phyloP scores from a whole-genome alignment of 2,329 filamentous ascomycete species.

The Capronia coronata region DNA sequence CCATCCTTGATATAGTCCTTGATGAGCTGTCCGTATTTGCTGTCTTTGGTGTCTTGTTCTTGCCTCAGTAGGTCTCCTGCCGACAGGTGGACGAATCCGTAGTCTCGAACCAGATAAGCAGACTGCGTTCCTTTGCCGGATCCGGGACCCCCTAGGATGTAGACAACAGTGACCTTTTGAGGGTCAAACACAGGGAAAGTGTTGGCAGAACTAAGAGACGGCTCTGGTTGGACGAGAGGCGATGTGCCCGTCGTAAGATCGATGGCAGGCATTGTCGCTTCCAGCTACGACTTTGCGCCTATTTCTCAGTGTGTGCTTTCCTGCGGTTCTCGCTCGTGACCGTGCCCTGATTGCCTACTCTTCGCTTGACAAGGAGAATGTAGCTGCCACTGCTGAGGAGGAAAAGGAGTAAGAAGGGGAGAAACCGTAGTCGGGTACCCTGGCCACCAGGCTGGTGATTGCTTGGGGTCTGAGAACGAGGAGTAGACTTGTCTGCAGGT shows the following conservation, averaged over 20 bases:
- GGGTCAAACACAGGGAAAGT: conserved; percentile 65
- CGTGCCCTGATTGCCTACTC: conserved; percentile 16
- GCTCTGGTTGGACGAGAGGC: conserved; percentile 33
- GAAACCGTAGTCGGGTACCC: conserved; percentile 28
- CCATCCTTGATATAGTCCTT: conserved; percentile 89
- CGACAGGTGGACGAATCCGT: conserved; percentile 86
- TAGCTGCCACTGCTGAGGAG: conserved; percentile 46
- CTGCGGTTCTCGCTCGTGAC: conserved; percentile 30
- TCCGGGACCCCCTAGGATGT: conserved; percentile 91
- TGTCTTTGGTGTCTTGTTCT: conserved; percentile 80
- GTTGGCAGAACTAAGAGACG: conserved; percentile 49
- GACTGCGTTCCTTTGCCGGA: conserved; percentile 97
- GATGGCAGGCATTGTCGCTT: conserved; percentile 22
- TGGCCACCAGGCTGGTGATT: conserved; percentile 22
- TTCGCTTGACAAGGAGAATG: conserved; percentile 46
- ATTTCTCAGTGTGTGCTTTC: conserved; percentile 25
- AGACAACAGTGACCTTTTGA: conserved; percentile 79
- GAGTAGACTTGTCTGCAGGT: conserved; percentile 4
- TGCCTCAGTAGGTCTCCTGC: conserved; percentile 90
- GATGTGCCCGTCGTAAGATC: conserved; percentile 21
- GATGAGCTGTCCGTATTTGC: conserved; percentile 88
- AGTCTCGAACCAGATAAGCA: conserved; percentile 74
- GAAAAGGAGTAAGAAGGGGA: conserved; percentile 42
- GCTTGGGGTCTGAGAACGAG: background rate
- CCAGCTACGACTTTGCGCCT: background rate